A percentile compares a stretch with the other conserved stretches of the same genome.
Evolutionary conservation across 2,329 filamentous ascomycete genomes (phyloP).

Genomic region (Blastomyces silverae): DNA sequence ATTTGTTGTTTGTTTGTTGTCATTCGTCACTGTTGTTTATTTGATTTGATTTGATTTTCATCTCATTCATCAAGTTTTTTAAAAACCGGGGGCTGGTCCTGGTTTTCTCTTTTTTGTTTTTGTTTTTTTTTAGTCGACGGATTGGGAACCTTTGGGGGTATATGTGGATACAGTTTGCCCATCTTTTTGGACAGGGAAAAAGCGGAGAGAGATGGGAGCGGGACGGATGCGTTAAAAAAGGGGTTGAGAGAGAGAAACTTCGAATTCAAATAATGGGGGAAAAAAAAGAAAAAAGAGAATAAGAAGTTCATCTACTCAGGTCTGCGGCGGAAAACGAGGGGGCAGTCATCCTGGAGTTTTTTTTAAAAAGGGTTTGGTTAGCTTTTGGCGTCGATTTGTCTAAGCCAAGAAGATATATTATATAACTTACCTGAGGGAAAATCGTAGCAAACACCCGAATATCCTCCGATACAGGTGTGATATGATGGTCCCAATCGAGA

Average conservation of each 20-base stretch:
- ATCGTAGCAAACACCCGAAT: slow-evolving; percentile 99
- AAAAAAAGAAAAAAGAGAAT: slow-evolving; percentile 13
- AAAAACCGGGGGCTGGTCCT: background rate
- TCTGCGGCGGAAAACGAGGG: slow-evolving; percentile 13
- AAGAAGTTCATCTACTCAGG: slow-evolving; percentile 20
- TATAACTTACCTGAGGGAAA: slow-evolving; percentile 74
- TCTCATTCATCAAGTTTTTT: background rate
- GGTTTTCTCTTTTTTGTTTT: background rate
- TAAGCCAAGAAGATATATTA: background rate
- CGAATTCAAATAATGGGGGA: background rate
- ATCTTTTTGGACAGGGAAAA: background rate
- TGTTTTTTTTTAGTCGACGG: background rate
- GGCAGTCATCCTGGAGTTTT: slow-evolving; percentile 13
- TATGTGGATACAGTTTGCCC: background rate
- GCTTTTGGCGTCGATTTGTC: background rate
- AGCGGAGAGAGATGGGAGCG: background rate
- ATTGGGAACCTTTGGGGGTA: background rate
- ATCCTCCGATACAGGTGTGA: slow-evolving; percentile 77
- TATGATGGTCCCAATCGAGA: slow-evolving; percentile 83
- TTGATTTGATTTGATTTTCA: slow-evolving; percentile 1
- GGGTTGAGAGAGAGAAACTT: slow-evolving; percentile 8
- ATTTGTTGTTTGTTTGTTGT: background rate
- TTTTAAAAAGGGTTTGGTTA: background rate
- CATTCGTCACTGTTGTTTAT: background rate
- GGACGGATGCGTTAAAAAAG: slow-evolving; percentile 9